These are phyloP conservation scores for Didymella segeticola DNA, from an alignment of 2,329 filamentous ascomycete species.

Conservation along the genomic window DNA sequence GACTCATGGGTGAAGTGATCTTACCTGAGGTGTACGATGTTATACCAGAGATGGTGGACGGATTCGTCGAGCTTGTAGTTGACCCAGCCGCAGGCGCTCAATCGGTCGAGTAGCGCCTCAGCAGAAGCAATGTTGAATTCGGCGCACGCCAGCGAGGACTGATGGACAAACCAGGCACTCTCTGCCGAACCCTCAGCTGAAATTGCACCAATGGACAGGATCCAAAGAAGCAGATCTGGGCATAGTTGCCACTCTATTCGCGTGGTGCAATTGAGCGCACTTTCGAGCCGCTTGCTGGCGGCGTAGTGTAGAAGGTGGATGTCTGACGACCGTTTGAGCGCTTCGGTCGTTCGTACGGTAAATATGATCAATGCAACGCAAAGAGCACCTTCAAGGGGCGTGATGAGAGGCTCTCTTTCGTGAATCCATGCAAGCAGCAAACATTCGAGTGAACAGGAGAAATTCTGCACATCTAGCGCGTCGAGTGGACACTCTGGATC, in stretches of 20 bases:
- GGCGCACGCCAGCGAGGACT: constrained; percentile 41
- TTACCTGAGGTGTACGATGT: constrained; percentile 45
- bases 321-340: constrained; percentile 34
- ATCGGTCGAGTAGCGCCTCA: constrained; percentile 33
- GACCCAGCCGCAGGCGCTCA: constrained; percentile 48
- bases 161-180: constrained; percentile 43
- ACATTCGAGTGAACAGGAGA: constrained; percentile 43
- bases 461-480: constrained; percentile 48
- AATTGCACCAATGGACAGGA: constrained; percentile 45
- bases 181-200: constrained; percentile 43
- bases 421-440: constrained; percentile 42
- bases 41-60: constrained; percentile 39
- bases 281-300: constrained; percentile 44
- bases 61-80: constrained; percentile 46
- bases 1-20: constrained; percentile 34
- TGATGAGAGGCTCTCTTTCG: constrained; percentile 32
- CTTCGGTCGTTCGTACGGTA: constrained; percentile 45
- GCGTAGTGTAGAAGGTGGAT: constrained; percentile 39
- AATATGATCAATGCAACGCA: constrained; percentile 48
- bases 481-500: constrained; percentile 41
- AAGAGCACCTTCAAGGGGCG: constrained; percentile 44
- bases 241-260: constrained; percentile 39
- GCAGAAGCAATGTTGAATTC: constrained; percentile 40
- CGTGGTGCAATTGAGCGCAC: constrained; percentile 44
- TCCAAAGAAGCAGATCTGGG: constrained; percentile 48